Conservation (phyloP, 148 eudicot species). For the Amaranthus palmeri region DNA sequence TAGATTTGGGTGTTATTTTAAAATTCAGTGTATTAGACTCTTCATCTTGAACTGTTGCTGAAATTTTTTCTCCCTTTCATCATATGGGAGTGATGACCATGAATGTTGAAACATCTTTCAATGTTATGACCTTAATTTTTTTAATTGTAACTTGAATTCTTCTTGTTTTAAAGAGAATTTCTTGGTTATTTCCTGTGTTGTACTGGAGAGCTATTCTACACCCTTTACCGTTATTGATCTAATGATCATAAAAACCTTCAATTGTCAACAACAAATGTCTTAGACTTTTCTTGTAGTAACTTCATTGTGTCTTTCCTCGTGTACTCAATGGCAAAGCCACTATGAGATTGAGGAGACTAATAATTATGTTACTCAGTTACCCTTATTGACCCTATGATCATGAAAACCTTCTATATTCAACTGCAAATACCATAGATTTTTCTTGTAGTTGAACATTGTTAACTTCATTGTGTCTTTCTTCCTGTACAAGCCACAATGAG, state of each 20-base stretch:
- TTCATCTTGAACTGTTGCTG: no score
- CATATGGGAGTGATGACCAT: no score
- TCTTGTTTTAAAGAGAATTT: background rate
- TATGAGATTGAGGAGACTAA: background rate
- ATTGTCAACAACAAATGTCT: background rate
- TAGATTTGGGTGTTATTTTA: no score
- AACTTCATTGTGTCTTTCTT: background rate
- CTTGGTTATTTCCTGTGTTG: background rate
- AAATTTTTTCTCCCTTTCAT: no score
- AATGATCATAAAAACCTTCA: background rate
- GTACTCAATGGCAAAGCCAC: background rate
- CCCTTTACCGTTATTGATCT: background rate
- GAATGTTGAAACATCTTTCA: no score
- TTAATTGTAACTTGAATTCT: background rate
- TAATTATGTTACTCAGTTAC: background rate
- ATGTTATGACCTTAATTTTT: no score
- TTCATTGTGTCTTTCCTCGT: background rate
- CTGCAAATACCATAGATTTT: background rate
- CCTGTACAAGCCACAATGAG: background rate
- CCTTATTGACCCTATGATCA: background rate
- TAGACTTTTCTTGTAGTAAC: background rate
- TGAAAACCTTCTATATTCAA: background rate
- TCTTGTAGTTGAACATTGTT: background rate
- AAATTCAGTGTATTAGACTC: no score
- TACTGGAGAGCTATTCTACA: background rate